Percentiles rank a stretch among this genome's conserved stretches.
Evolutionary conservation across 2,329 filamentous ascomycete genomes (phyloP).

Genomic region (Pseudocercospora crystallina): DNA sequence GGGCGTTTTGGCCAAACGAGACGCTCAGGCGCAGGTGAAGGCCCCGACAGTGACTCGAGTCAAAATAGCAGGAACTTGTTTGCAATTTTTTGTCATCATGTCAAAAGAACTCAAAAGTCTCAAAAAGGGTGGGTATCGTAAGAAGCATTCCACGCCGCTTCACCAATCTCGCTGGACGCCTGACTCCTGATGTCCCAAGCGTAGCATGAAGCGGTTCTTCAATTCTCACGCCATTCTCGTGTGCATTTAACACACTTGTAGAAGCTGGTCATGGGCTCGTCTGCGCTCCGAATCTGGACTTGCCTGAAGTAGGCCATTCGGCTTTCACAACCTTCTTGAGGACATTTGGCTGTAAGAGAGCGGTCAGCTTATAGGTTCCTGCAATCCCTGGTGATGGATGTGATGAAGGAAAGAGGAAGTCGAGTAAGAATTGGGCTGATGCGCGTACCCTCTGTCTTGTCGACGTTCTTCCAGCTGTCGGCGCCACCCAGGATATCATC

Average conservation of each 20-base stretch:
- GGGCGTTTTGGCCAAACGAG: too few relatives aligned
- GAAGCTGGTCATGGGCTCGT: conserved; percentile 98
- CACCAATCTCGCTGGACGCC: too few relatives aligned
- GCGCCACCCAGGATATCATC: conserved; percentile 89
- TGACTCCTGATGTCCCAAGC: too few relatives aligned
- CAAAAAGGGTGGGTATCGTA: too few relatives aligned
- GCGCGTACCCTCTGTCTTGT: conserved; percentile 66
- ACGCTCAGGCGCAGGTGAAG: too few relatives aligned
- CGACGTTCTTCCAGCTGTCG: conserved; percentile 86
- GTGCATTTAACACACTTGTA: conserved; percentile 62
- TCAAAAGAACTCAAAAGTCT: too few relatives aligned
- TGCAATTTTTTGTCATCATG: too few relatives aligned
- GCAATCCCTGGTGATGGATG: too few relatives aligned
- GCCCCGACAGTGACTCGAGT: too few relatives aligned
- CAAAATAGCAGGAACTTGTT: too few relatives aligned
- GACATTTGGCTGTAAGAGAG: conserved; percentile 68
- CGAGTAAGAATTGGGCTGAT: neutral
- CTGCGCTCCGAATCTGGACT: conserved; percentile 94
- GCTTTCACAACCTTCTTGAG: conserved; percentile 75
- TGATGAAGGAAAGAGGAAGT: neutral
- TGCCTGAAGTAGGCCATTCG: conserved; percentile 90
- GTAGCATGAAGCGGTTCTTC: conserved; percentile 5
- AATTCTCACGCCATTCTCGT: conserved; percentile 47
- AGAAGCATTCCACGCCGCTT: too few relatives aligned
- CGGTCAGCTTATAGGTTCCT: too few relatives aligned